phyloP scores from a whole-genome alignment of 805 yeast genomes.

The Teunomyces barrocoloradensis region DNA sequence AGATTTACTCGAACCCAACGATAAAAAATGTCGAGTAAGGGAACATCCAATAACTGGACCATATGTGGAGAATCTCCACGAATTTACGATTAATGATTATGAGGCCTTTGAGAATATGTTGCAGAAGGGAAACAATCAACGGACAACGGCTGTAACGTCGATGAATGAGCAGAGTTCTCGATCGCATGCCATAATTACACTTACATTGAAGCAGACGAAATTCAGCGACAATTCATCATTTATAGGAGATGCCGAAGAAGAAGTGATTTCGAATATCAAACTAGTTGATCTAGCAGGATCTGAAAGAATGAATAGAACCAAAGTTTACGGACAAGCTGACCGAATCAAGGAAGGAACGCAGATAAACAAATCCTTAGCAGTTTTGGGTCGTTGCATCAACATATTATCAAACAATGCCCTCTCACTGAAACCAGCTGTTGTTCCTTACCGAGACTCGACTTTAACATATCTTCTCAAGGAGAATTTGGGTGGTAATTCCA shows the following conservation, averaged over 20 bases:
- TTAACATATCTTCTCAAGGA: slow-evolving; percentile 76
- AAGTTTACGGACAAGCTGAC: slow-evolving; percentile 51
- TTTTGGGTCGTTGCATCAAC: slow-evolving; percentile 67
- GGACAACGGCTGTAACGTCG: slow-evolving; percentile 71
- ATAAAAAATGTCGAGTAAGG: slow-evolving; percentile 48
- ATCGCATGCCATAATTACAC: slow-evolving; percentile 76
- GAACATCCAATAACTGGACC: slow-evolving; percentile 69
- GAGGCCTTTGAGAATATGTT: slow-evolving; percentile 49
- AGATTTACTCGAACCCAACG: slow-evolving; percentile 48
- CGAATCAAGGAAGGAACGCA: slow-evolving; percentile 72
- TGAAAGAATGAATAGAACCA: slow-evolving; percentile 64
- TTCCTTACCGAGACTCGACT: slow-evolving; percentile 74
- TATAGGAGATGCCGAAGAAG: slow-evolving; percentile 42
- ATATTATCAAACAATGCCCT: slow-evolving; percentile 43
- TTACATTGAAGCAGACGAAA: slow-evolving; percentile 57
- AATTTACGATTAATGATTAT: slow-evolving; percentile 47
- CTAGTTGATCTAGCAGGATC: slow-evolving; percentile 84
- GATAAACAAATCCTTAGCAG: slow-evolving; percentile 75
- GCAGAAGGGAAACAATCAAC: slow-evolving; percentile 47
- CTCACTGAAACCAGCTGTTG: slow-evolving; percentile 29
- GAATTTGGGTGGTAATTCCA: slow-evolving; percentile 80
- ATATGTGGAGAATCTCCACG: slow-evolving; percentile 65
- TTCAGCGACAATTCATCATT: slow-evolving; percentile 25
- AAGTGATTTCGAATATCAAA: slow-evolving; percentile 57
- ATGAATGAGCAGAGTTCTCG: slow-evolving; percentile 74